Conservation (phyloP, 331 rosid species). For the Pyracantha coccinea region DNA sequence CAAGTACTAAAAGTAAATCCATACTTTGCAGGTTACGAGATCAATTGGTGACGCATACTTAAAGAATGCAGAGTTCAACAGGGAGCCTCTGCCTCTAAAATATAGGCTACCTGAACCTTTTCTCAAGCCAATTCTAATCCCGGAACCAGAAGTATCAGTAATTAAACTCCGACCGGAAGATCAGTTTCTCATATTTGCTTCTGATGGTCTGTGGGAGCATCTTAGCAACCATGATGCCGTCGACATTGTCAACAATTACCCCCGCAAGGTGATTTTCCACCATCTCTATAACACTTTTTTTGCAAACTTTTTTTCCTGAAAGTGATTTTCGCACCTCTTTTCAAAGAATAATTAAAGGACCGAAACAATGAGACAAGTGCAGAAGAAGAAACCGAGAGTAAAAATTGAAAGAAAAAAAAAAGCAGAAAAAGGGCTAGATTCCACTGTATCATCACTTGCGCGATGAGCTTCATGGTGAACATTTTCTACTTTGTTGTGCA, state of each 20-base stretch:
- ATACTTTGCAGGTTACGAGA: constrained; percentile 62
- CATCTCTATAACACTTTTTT: too few species aligned
- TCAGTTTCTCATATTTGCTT: constrained; percentile 24
- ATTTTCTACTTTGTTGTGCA: constrained; percentile 3
- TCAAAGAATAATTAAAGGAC: too few species aligned
- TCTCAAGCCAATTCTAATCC: constrained; percentile 61
- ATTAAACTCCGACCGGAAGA: too few species aligned
- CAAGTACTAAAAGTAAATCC: neutral
- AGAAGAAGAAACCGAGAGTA: too few species aligned
- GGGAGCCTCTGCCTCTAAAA: constrained; percentile 52
- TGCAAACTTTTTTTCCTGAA: too few species aligned
- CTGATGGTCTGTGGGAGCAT: constrained; percentile 97
- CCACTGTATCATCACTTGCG: neutral
- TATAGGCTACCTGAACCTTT: constrained; percentile 69
- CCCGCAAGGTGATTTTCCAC: constrained; percentile 37
- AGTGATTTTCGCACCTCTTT: too few species aligned
- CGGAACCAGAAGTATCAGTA: constrained; percentile 9
- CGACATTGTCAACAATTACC: constrained; percentile 57
- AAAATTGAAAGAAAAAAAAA: too few species aligned
- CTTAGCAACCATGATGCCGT: constrained; percentile 79
- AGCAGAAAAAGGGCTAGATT: too few species aligned
- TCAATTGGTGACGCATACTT: constrained; percentile 92
- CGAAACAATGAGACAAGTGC: too few species aligned
- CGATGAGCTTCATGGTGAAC: neutral
- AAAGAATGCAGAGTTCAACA: constrained; percentile 69